Percentiles rank a stretch among this genome's conserved stretches.
phyloP scores from a whole-genome alignment of 1,284 basidiomycete species.

The Heterobasidion occidentale region DNA sequence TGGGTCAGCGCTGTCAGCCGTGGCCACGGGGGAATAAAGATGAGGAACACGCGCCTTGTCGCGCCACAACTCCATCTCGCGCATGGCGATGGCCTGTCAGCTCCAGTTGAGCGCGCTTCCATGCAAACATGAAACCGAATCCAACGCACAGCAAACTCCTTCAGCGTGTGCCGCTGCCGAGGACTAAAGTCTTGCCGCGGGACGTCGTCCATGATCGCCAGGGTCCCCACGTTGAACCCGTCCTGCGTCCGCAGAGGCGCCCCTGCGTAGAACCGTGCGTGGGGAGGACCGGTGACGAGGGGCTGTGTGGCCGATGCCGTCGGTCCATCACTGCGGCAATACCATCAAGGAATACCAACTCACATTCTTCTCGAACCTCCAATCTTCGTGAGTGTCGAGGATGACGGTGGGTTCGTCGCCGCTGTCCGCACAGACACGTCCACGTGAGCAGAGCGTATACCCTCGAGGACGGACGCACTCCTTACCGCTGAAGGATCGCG shows the following conservation, averaged over 20 bases:
- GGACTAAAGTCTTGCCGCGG: slow-evolving; percentile 84
- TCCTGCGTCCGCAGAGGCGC: slow-evolving; percentile 85
- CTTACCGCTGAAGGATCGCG: slow-evolving; percentile 72
- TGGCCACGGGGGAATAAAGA: slow-evolving; percentile 1
- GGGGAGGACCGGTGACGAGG: slow-evolving; percentile 57
- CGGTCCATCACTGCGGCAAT: not conserved
- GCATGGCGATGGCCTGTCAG: slow-evolving; percentile 75
- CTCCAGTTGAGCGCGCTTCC: not conserved
- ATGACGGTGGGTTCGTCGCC: slow-evolving; percentile 86
- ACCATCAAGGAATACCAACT: slow-evolving; percentile 15
- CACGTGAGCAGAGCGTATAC: no score
- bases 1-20: not conserved
- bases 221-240: slow-evolving; percentile 84
- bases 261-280: slow-evolving; percentile 87
- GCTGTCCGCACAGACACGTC: slow-evolving; percentile 25
- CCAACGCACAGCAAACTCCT: slow-evolving; percentile 76
- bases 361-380: slow-evolving; percentile 82
- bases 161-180: slow-evolving; percentile 83
- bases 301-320: slow-evolving; percentile 43
- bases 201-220: slow-evolving; percentile 82
- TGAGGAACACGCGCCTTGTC: slow-evolving; percentile 59
- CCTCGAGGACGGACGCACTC: not conserved
- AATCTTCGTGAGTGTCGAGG: slow-evolving; percentile 75
- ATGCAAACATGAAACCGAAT: not conserved
- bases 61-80: slow-evolving; percentile 92